Conservation (phyloP, 2,329 filamentous ascomycete genomes). For the Didymella arachidicola region DNA sequence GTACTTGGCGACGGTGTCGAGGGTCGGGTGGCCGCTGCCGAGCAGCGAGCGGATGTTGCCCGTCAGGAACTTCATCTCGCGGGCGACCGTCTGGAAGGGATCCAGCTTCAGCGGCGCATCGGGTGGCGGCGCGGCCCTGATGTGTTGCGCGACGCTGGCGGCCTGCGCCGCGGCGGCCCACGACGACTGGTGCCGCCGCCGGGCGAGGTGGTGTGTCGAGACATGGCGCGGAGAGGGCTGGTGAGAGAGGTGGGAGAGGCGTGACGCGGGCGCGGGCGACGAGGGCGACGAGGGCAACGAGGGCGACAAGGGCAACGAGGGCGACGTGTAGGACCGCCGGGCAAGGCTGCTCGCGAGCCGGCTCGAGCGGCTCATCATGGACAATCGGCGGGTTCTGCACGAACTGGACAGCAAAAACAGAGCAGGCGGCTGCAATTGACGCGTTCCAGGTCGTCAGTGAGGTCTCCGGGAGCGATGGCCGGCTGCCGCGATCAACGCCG, state of each 20-base stretch:
- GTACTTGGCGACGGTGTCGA: conserved; percentile 97
- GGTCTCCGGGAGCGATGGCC: conserved; percentile 11
- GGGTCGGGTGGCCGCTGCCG: conserved; percentile 89
- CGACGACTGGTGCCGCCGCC: conserved; percentile 65
- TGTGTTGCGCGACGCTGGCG: conserved; percentile 70
- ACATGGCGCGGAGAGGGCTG: conserved; percentile 37
- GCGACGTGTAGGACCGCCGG: conserved; percentile 21
- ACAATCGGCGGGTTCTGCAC: background rate
- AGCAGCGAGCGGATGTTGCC: conserved; percentile 93
- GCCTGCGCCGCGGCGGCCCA: conserved; percentile 69
- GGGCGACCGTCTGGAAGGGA: conserved; percentile 86
- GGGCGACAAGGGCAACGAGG: background rate
- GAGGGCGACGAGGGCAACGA: no score
- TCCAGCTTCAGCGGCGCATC: conserved; percentile 78
- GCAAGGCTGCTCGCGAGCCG: conserved; percentile 47
- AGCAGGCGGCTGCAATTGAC: conserved; percentile 37
- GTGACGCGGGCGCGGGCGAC: conserved; percentile 18
- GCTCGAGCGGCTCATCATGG: conserved; percentile 48
- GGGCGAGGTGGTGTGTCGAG: conserved; percentile 46
- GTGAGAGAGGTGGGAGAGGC: conserved; percentile 34
- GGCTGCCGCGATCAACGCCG: conserved; percentile 22
- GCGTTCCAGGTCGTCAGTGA: conserved; percentile 7
- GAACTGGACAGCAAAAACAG: background rate
- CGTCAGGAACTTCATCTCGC: conserved; percentile 95
- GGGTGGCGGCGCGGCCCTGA: conserved; percentile 69